Evolutionary conservation across 148 eudicot genomes (phyloP), one percentile per base, ranked within the genome.

Genomic region (Polygonum aviculare): DNA sequence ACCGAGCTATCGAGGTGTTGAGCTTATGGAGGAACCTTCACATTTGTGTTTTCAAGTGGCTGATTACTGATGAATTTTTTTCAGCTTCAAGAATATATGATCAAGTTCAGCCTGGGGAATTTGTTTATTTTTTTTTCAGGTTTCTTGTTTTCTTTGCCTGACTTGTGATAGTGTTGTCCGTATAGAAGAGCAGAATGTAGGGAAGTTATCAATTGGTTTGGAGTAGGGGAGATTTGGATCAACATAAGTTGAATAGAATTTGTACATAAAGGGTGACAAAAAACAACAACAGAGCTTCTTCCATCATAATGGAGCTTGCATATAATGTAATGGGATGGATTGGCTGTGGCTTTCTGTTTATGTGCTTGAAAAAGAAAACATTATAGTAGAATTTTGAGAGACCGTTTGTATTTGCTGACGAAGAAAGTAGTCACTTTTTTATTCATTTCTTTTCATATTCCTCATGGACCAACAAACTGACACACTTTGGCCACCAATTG

Each of bases 231-330:
- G n/a, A 16, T 35, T 36, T 36, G 40, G 72, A 67, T 67, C 72
- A 67, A 67, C 72, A 16, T 38, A 38, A 38, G 72, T 67, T 67
- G 72, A 67, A 35, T 67, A 67, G 44, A 36, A 67, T 5, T 4
- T 67, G 72, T 67, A 67, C 44, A 67, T 60, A 26, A 18, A 11
- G 69, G 69, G 36, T 22, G 69, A 31, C 31, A 60, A 54, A 16
- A 12, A 60, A 60, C 36, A 60, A 60, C 36, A 60, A 8, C 14
- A 67, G 44, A 15, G 45, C 40, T 67, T 67, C 21, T 67, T 67
- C 21, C 41, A 67, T 36, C 44, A 67, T 31, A 67, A 67, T 67
- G 72, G 72, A 67, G 72, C 72, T 67, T 67, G 72, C 44, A 67
- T 67, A 67, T 36, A 67, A 38, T 67, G 44, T 36, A 12, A 67